Evolutionary conservation across 1,284 basidiomycete species (phyloP), one percentile per base, ranked within the genome.

Genomic region (Schizophyllum amplum): DNA sequence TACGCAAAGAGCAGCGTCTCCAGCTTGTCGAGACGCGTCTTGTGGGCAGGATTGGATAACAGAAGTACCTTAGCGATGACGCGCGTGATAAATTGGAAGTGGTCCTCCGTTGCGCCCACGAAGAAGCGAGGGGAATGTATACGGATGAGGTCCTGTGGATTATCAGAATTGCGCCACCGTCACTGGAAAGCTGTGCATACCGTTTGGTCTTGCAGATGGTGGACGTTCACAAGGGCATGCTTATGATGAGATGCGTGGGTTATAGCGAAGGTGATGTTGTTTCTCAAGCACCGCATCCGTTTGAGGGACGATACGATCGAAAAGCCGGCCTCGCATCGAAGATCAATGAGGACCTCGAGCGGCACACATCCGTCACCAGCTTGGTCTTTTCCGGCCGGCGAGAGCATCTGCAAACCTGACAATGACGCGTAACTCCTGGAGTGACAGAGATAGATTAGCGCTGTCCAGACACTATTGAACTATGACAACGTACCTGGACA

Each of bases 221-320:
- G 80, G 56, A 72, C 68, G n/a, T 56, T 60, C 24, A 65, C 57
- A 5, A 62, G 56, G 1, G 64, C 59, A 0, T 68, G 60, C 33
- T 69, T 68, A 20, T 72, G 48, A 5, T 50, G 15, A 9, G 21
- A 21, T 20, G 48, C 11, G 24, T 9, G 48, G 9, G 48, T 11
- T 22, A 66, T 61, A 47, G 77, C 71, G 55, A 81, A 78, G 47
- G 82, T 82, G 5, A 83, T 73, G 59, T 83, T 86, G 65, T 87
- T 92, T 47, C 89, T 84, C 53, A 97, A 97, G 80, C 1, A 80
- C 85, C 4, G 92, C 92, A 62, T 93, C 86, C 0, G 94, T 94
- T 68, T 93, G 90, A 6, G 92, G 90, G 1, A 98, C 88, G 49
- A 99, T 80, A 1, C 94, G 87, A 65, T 96, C 92, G 68, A 95